Conservation (phyloP, 208 protist genomes). For the Acanthamoeba castellanii region DNA sequence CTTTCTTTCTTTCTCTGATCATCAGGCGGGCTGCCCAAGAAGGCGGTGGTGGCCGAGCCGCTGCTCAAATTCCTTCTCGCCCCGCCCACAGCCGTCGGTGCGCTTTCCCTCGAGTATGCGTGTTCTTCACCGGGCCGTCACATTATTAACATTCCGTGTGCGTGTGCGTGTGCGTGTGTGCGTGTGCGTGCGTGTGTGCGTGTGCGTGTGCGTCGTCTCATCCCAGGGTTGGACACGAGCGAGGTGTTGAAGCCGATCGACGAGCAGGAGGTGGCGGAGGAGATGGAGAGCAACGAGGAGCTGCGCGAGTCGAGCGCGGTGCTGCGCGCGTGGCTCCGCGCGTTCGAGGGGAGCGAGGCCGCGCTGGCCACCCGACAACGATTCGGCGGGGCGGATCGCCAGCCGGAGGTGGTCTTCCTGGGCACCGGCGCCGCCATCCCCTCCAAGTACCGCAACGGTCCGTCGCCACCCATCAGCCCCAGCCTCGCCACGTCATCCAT, state of each 20-base stretch:
- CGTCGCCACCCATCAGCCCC: too few relatives aligned
- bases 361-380: background rate
- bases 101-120: too few relatives aligned
- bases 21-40: background rate
- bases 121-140: too few relatives aligned
- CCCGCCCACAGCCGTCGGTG: background rate
- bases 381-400: background rate
- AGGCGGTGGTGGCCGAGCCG: background rate
- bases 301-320: background rate
- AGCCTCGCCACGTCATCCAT: too few relatives aligned
- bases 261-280: background rate
- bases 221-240: background rate
- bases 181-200: too few relatives aligned
- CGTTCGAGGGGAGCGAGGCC: background rate
- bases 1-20: too few relatives aligned
- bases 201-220: too few relatives aligned
- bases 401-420: constrained; percentile 75
- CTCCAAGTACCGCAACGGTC: constrained; percentile 85
- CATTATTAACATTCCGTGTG: too few relatives aligned
- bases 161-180: too few relatives aligned
- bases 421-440: constrained; percentile 85
- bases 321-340: background rate
- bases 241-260: background rate
- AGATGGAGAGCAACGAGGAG: background rate
- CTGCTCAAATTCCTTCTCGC: background rate